A percentile compares a stretch with the other conserved stretches of the same genome.
Evolutionary conservation across 306 rosid species (phyloP).

Genomic region (Cucurbita moschata): DNA sequence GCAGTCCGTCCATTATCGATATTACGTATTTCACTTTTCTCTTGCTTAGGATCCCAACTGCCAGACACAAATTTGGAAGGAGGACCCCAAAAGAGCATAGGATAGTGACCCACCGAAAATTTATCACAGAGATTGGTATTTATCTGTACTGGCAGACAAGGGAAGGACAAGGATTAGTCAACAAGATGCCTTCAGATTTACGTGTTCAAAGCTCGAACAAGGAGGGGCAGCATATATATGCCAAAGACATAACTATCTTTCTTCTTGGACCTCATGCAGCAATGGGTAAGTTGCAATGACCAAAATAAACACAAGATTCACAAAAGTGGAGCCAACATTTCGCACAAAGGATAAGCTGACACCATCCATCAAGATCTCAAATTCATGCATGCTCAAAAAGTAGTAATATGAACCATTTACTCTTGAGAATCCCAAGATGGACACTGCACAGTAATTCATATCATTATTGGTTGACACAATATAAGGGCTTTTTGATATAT

Average conservation of each 20-base stretch:
- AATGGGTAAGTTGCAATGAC: background rate
- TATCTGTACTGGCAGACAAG: constrained; percentile 91
- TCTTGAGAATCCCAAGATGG: background rate
- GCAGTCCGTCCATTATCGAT: constrained; percentile 68
- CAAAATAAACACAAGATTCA: background rate
- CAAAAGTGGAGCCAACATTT: background rate
- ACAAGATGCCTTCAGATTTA: constrained; percentile 11
- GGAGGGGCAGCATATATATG: background rate
- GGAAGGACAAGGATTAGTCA: constrained; percentile 27
- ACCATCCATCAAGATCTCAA: background rate
- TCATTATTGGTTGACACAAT: background rate
- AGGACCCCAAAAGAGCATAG: constrained; percentile 89
- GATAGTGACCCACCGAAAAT: constrained; percentile 79
- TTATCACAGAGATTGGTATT: constrained; percentile 86
- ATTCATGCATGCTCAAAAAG: background rate
- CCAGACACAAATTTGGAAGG: constrained; percentile 72
- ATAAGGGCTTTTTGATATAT: background rate
- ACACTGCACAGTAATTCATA: background rate
- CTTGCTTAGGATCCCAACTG: constrained; percentile 63
- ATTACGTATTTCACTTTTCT: constrained; percentile 42
- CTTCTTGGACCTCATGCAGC: background rate
- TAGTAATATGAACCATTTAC: background rate
- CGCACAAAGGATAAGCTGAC: background rate
- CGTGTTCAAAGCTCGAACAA: background rate
- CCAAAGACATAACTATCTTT: background rate